Percentiles rank a stretch among this genome's conserved stretches.
Evolutionary conservation across 2,329 filamentous ascomycete genomes (phyloP).

Genomic region (Cyclaneusma minus): DNA sequence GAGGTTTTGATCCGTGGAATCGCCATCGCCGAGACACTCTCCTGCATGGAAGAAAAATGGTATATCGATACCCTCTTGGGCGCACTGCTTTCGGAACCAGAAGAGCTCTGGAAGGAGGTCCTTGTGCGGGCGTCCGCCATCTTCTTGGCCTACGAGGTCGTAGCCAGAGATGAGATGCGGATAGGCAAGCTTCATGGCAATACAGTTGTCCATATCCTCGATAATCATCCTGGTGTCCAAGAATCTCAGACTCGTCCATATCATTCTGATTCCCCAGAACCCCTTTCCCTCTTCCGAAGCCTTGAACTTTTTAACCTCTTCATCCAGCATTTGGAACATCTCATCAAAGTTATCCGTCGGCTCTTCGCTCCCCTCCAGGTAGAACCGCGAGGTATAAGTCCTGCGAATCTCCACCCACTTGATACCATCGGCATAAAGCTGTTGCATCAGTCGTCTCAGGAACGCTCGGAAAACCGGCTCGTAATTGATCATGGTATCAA

Average conservation of each 20-base stretch:
- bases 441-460: constrained; percentile 52
- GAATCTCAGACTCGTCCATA: constrained; percentile 64
- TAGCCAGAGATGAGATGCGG: constrained; percentile 74
- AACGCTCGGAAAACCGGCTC: constrained; percentile 78
- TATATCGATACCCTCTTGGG: constrained; percentile 60
- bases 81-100: constrained; percentile 83
- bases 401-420: constrained; percentile 72
- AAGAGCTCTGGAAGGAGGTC: constrained; percentile 75
- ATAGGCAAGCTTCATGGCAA: constrained; percentile 63
- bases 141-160: constrained; percentile 82
- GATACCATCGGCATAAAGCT: constrained; percentile 67
- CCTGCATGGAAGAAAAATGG: constrained; percentile 96
- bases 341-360: constrained; percentile 52
- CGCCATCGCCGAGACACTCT: constrained; percentile 69
- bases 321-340: constrained; percentile 58
- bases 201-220: constrained; percentile 76
- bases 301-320: constrained; percentile 68
- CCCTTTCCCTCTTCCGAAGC: constrained; percentile 49
- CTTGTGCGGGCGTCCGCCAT: constrained; percentile 56
- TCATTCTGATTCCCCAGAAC: constrained; percentile 76
- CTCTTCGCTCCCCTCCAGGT: constrained; percentile 43
- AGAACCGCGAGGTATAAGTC: constrained; percentile 59
- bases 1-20: constrained; percentile 62
- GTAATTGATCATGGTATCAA: constrained; percentile 67
- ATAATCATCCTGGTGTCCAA: constrained; percentile 50